phyloP scores from a whole-genome alignment of 2,329 filamentous ascomycete genomes.

The Pseudofabraea citricarpa region DNA sequence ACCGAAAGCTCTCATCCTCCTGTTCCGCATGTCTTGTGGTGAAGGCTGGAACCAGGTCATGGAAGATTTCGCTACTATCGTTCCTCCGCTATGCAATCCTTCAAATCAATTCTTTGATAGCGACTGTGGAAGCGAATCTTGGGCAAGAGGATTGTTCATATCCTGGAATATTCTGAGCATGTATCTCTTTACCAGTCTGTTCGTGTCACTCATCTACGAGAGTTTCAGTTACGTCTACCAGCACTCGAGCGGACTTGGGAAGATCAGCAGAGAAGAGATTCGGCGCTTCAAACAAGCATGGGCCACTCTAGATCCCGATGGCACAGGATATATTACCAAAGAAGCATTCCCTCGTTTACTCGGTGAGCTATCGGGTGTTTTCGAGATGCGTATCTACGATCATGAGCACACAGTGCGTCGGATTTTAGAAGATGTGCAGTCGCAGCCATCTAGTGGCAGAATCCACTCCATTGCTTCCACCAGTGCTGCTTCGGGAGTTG shows the following conservation, averaged over 20 bases:
- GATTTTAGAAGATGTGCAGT: conserved; percentile 78
- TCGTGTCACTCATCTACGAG: conserved; percentile 98
- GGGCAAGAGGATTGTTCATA: conserved; percentile 87
- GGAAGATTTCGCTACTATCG: conserved; percentile 86
- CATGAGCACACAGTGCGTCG: conserved; percentile 81
- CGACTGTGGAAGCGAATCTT: conserved; percentile 86
- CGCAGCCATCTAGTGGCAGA: conserved; percentile 30
- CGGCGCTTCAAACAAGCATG: conserved; percentile 97
- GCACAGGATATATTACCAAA: conserved; percentile 85
- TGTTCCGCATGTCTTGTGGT: conserved; percentile 89
- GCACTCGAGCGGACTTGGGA: conserved; percentile 84
- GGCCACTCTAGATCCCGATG: conserved; percentile 90
- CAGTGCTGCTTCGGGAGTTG: conserved; percentile 52
- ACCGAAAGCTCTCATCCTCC: conserved; percentile 85
- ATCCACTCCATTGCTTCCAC: conserved; percentile 47
- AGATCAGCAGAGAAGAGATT: conserved; percentile 89
- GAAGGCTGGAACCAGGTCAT: conserved; percentile 97
- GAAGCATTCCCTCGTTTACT: conserved; percentile 84
- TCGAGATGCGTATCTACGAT: conserved; percentile 95
- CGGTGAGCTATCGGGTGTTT: conserved; percentile 88
- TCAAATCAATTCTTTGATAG: conserved; percentile 71
- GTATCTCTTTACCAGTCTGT: conserved; percentile 99
- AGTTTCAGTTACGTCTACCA: conserved; percentile 99
- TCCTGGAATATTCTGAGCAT: conserved; percentile 99
- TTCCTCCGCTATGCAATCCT: conserved; percentile 75